These are phyloP conservation scores for Fusarium palustre DNA, from an alignment of 2,329 filamentous ascomycete species.

Conservation along the genomic window DNA sequence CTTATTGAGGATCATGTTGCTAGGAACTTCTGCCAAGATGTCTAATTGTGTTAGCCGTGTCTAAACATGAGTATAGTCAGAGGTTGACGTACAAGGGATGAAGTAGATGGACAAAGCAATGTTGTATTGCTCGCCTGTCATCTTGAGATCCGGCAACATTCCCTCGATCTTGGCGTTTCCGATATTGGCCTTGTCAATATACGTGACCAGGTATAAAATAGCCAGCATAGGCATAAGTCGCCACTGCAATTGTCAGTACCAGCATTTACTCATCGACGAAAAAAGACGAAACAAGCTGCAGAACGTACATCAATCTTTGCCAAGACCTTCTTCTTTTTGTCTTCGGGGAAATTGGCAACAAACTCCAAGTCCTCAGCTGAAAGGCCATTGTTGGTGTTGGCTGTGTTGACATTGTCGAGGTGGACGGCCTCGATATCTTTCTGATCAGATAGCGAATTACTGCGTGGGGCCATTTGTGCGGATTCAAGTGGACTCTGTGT, in stretches of 20 bases:
- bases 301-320: constrained; percentile 34
- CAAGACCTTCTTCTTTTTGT: constrained; percentile 40
- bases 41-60: neutral
- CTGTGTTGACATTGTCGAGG: constrained; percentile 8
- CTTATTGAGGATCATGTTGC: constrained; percentile 37
- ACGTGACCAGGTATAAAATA: constrained; percentile 30
- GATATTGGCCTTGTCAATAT: constrained; percentile 37
- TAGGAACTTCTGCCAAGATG: constrained; percentile 30
- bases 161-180: constrained; percentile 38
- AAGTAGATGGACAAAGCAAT: constrained; percentile 37
- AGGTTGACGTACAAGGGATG: constrained; percentile 11
- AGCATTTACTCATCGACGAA: too few relatives aligned
- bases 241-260: constrained; percentile 5
- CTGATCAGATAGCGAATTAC: constrained; percentile 21
- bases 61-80: rapidly evolving
- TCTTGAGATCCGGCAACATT: constrained; percentile 24
- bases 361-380: constrained; percentile 37
- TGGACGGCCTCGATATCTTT: constrained; percentile 38
- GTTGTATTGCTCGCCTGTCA: constrained; percentile 34
- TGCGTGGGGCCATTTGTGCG: constrained; percentile 21
- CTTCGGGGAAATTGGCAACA: constrained; percentile 35
- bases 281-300: too few relatives aligned
- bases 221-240: constrained; percentile 34
- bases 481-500: too few relatives aligned
- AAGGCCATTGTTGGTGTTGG: constrained; percentile 4